Evolutionary conservation across 345 rosid species (phyloP), one percentile per base, ranked within the genome.

Genomic region (Combretum micranthum): DNA sequence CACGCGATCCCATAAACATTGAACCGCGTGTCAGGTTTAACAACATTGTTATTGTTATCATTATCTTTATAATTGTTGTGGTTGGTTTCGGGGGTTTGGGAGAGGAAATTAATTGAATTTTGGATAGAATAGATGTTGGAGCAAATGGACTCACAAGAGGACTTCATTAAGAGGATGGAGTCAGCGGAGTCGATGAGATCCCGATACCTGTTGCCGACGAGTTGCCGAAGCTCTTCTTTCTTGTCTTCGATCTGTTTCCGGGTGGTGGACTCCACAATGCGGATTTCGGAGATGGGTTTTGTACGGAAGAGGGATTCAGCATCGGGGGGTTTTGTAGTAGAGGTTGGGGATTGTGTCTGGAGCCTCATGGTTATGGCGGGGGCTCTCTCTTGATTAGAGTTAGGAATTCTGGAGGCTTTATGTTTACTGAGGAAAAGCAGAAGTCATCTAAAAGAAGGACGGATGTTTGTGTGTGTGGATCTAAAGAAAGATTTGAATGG

Each of bases 111-210:
- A 67, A 85, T 82, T 61, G 72, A 61, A 56, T 55, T 53, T 66
- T 85, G 90, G 65, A 93, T 64, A 47, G 92, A 82, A 39, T 81
- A 69, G 52, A 93, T 78, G 68, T 83, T 87, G 15, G 75, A 53
- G 13, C 85, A 82, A 61, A 93, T 93, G 48, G 88, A 68, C 59
- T 78, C 81, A 65, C 92, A 90, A 0, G 91, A 75, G 13, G 92
- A 83, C 72, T 87, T 90, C 99, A 93, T 93, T 12, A 62, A 80
- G 22, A 92, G 81, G 59, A 92, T 88, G 26, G 98, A 84, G 72
- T 88, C 93, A 11, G 98, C 98, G 10, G 97, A 92, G 74, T 92
- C 98, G 63, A 92, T 92, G 18, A 92, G 84, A 71, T 92, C 97
- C 3, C 96, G 78, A 74, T 92, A 92, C 49, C 95, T 76, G 72